Base-by-base conservation (phyloP, 2,329 filamentous ascomycete species). In the Stenocarpella maydis region DNA sequence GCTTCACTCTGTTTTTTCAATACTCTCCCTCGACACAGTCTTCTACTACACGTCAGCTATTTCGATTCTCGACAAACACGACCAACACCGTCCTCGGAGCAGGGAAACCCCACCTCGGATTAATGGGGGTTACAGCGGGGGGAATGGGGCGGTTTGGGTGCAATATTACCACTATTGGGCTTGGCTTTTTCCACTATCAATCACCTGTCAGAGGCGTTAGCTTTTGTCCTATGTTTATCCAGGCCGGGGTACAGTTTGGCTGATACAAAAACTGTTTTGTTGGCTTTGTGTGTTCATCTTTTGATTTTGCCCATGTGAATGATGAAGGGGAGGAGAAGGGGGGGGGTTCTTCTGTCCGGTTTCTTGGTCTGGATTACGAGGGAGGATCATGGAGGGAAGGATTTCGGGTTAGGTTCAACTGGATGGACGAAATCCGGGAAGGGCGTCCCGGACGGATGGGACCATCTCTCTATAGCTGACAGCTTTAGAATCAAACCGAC, bases 141-240 rank as follows among this genome's bases (percentile, higher is more conserved):
- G 65, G 49, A 53, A 60, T n/a, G 34, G 34, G 5, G 34, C 34
- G 34, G 34, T 37, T 37, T 37, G 53, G 55, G 41, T 39, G 65
- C 65, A 49, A 58, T 47, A 58, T 71, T 71, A 58, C 69, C 69
- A 68, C 69, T 71, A 68, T 65, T 43, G 52, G 58, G 52, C 61
- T 68, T 45, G 65, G 47, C 45, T 55, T 67, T 50, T 34, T 67
- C n/a, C 8, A n/a, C 21, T 28, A 31, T 43, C 19, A 9, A n/a
- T 45, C 17, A n/a, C 41, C 28, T 28, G 60, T 60, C 37, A 37
- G 66, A 39, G 67, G 69, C 69, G 69, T 71, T 71, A 12, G n/a
- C 55, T 52, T 65, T n/a, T 64, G 19, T 61, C 31, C 41, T 39
- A 43, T 55, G 37, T 26, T 66, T 9, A 58, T 28, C 54, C 54